These are phyloP conservation scores for Saturnispora sekii DNA, from an alignment of 805 yeast genomes.

Conservation along the genomic window DNA sequence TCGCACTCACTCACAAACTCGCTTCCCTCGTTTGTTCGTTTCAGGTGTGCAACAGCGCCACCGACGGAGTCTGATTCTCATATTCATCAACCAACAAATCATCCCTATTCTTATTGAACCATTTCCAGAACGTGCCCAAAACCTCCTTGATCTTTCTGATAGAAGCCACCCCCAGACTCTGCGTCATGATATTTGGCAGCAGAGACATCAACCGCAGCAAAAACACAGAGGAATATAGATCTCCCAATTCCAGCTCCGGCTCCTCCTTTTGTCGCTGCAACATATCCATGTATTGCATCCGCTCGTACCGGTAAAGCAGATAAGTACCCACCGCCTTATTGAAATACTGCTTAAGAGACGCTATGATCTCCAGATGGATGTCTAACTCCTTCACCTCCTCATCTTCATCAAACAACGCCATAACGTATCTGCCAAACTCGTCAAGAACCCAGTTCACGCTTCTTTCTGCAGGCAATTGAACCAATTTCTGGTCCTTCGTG, in stretches of 20 bases:
- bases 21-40: background rate
- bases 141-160: slow-evolving; percentile 44
- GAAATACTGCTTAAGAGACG: slow-evolving; percentile 66
- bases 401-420: slow-evolving; percentile 33
- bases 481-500: slow-evolving; percentile 68
- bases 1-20: too few relatives aligned
- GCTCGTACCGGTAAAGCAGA: slow-evolving; percentile 65
- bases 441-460: slow-evolving; percentile 45
- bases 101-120: slow-evolving; percentile 35
- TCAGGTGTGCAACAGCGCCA: slow-evolving; percentile 13
- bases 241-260: slow-evolving; percentile 20
- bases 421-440: slow-evolving; percentile 30
- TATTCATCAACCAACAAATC: slow-evolving; percentile 32
- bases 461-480: slow-evolving; percentile 49
- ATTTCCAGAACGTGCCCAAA: slow-evolving; percentile 44
- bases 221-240: slow-evolving; percentile 75
- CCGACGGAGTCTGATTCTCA: slow-evolving; percentile 38
- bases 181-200: slow-evolving; percentile 74
- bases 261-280: slow-evolving; percentile 20
- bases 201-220: slow-evolving; percentile 66
- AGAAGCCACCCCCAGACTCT: slow-evolving; percentile 76
- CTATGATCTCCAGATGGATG: slow-evolving; percentile 54
- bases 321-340: slow-evolving; percentile 61
- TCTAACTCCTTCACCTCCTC: slow-evolving; percentile 33
- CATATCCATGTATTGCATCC: slow-evolving; percentile 58